phyloP scores from a whole-genome alignment of 2,329 filamentous ascomycete genomes.

The Claviceps lovelessii region DNA sequence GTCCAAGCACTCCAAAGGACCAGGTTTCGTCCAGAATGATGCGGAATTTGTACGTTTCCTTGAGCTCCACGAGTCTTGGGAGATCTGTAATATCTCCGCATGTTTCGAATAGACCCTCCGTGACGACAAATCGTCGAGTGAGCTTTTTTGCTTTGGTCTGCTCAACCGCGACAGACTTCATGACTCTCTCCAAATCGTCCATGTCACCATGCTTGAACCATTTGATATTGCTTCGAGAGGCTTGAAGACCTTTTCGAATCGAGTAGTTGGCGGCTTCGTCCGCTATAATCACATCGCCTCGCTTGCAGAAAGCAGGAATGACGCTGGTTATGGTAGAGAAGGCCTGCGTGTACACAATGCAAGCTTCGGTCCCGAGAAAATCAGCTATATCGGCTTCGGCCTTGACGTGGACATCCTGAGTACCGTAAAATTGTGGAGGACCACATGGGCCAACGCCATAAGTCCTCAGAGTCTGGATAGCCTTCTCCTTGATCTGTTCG shows the following conservation, averaged over 20 bases:
- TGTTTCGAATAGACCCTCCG: slow-evolving; percentile 86
- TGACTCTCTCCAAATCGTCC: slow-evolving; percentile 75
- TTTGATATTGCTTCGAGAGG: slow-evolving; percentile 74
- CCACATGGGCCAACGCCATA: slow-evolving; percentile 96
- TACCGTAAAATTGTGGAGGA: slow-evolving; percentile 94
- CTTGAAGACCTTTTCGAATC: slow-evolving; percentile 86
- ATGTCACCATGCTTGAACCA: slow-evolving; percentile 97
- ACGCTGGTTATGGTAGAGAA: slow-evolving; percentile 96
- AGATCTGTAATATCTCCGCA: slow-evolving; percentile 74
- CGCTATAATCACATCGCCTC: slow-evolving; percentile 91
- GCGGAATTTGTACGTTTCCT: slow-evolving; percentile 94
- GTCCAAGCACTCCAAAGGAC: slow-evolving; percentile 88
- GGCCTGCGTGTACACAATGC: slow-evolving; percentile 90
- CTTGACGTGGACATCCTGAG: slow-evolving; percentile 96
- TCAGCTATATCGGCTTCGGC: slow-evolving; percentile 86
- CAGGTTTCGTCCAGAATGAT: slow-evolving; percentile 94
- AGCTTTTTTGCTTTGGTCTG: slow-evolving; percentile 72
- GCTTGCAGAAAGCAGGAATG: slow-evolving; percentile 91
- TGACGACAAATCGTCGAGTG: slow-evolving; percentile 88
- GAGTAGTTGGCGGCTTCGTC: slow-evolving; percentile 89
- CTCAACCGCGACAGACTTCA: slow-evolving; percentile 76
- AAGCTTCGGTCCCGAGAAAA: slow-evolving; percentile 73
- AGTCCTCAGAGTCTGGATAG: slow-evolving; percentile 80
- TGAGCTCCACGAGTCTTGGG: slow-evolving; percentile 82
- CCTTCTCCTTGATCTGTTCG: slow-evolving; percentile 86